Evolutionary conservation across 1,139 yeast genomes (phyloP).

Genomic region (Suzukiozyma palmioleophila): DNA sequence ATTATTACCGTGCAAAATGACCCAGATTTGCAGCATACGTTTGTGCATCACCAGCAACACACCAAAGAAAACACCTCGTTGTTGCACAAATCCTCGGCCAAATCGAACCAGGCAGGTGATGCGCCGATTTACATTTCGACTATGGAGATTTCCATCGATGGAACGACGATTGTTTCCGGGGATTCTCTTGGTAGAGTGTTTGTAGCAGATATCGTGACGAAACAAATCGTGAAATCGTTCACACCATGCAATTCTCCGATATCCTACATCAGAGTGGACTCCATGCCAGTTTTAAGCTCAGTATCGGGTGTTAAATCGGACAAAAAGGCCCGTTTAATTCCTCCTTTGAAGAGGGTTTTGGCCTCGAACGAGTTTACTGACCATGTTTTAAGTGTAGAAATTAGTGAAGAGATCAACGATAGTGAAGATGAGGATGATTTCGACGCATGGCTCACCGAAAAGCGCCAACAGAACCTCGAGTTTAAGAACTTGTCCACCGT

Average conservation of each 20-base stretch:
- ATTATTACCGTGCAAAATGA: slow-evolving; percentile 50
- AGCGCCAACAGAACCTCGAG: slow-evolving; percentile 48
- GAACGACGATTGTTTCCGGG: slow-evolving; percentile 69
- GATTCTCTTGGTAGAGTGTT: slow-evolving; percentile 65
- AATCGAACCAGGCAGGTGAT: slow-evolving; percentile 8
- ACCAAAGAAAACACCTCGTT: slow-evolving; percentile 10
- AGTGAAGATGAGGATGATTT: slow-evolving; percentile 16
- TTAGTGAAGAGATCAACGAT: slow-evolving; percentile 16
- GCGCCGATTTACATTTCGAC: slow-evolving; percentile 36
- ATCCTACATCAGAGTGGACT: slow-evolving; percentile 20
- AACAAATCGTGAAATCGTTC: slow-evolving; percentile 67
- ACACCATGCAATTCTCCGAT: slow-evolving; percentile 48
- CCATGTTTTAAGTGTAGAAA: slow-evolving; percentile 50
- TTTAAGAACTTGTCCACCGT: slow-evolving; percentile 41
- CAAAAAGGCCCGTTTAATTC: slow-evolving; percentile 42
- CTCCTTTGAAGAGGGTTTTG: slow-evolving; percentile 58
- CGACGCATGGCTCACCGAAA: slow-evolving; percentile 40
- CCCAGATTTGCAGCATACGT: slow-evolving; percentile 46
- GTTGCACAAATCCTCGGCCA: slow-evolving; percentile 7
- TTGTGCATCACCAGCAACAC: slow-evolving; percentile 52
- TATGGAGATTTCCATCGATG: slow-evolving; percentile 67
- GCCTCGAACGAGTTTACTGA: slow-evolving; percentile 38
- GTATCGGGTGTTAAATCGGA: slow-evolving; percentile 20
- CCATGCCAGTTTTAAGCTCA: slow-evolving; percentile 11
- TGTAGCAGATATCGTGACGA: slow-evolving; percentile 69